These are phyloP conservation scores for Capronia epimyces DNA, from an alignment of 2,329 filamentous ascomycete genomes.

Conservation along the genomic window DNA sequence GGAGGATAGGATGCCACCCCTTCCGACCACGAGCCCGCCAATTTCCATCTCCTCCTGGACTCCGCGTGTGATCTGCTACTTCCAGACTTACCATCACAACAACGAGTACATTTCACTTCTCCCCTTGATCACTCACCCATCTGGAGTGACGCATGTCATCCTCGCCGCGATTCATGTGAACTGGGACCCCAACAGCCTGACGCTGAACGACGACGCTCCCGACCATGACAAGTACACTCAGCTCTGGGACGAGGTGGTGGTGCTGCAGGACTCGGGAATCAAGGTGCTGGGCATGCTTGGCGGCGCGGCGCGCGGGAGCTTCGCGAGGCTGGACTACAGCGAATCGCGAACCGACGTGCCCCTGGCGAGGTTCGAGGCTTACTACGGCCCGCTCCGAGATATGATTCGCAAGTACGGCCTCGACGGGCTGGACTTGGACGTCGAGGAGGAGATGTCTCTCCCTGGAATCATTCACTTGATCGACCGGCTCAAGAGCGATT, in stretches of 20 bases:
- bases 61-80: conserved; percentile 48
- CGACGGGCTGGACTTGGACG: conserved; percentile 70
- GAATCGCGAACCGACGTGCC: conserved; percentile 40
- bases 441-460: conserved; percentile 71
- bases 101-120: conserved; percentile 54
- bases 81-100: conserved; percentile 59
- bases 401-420: conserved; percentile 58
- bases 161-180: conserved; percentile 83
- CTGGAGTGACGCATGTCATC: conserved; percentile 72
- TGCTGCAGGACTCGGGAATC: conserved; percentile 67
- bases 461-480: conserved; percentile 61
- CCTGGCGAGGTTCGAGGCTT: conserved; percentile 61
- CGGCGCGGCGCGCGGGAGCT: conserved; percentile 74
- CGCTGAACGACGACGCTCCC: conserved; percentile 73
- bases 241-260: conserved; percentile 71
- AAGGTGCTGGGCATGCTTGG: conserved; percentile 83
- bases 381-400: conserved; percentile 64
- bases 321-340: conserved; percentile 51
- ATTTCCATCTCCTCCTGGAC: conserved; percentile 24
- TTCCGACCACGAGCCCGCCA: neutral
- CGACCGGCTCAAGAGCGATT: conserved; percentile 54
- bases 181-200: conserved; percentile 58
- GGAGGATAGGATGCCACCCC: neutral
- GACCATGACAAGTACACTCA: conserved; percentile 61
- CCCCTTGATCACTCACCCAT: conserved; percentile 52